A percentile compares a stretch with the other conserved stretches of the same genome.
Evolutionary conservation across 495 filamentous ascomycete species (phyloP).

Genomic region (Lepidopterella palustris): DNA sequence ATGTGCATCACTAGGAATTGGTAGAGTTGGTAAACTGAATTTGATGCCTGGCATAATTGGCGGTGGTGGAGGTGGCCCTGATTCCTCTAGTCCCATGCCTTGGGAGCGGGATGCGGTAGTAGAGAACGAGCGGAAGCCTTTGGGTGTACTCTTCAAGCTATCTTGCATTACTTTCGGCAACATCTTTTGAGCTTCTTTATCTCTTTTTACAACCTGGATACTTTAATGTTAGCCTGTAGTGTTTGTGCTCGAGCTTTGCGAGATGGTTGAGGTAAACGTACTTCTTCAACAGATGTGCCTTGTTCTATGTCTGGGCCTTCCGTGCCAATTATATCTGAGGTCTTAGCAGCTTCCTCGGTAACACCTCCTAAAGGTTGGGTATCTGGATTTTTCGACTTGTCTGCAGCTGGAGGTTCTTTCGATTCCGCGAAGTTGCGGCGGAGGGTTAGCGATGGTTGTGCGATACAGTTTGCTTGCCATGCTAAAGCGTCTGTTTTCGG

Average conservation of each 20-base stretch:
- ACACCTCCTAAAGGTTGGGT: slow-evolving; percentile 17
- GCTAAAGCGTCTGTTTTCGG: neutral
- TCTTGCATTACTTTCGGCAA: slow-evolving; percentile 64
- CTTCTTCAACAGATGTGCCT: slow-evolving; percentile 32
- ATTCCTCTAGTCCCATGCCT: slow-evolving; percentile 23
- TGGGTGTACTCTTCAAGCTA: slow-evolving; percentile 40
- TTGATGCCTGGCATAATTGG: slow-evolving; percentile 54
- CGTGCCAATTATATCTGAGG: slow-evolving; percentile 20
- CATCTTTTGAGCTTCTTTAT: slow-evolving; percentile 55
- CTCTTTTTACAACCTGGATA: slow-evolving; percentile 56
- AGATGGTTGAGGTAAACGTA: neutral
- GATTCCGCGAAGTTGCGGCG: slow-evolving; percentile 15
- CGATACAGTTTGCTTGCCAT: neutral
- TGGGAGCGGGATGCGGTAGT: slow-evolving; percentile 37
- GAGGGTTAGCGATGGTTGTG: neutral
- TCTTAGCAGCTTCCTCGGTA: slow-evolving; percentile 25
- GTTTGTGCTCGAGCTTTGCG: neutral
- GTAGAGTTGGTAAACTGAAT: slow-evolving; percentile 62
- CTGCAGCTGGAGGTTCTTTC: slow-evolving; percentile 7
- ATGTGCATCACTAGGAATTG: slow-evolving; percentile 54
- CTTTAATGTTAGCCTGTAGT: neutral
- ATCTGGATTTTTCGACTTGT: slow-evolving; percentile 12
- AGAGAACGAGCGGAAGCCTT: slow-evolving; percentile 52
- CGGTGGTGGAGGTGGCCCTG: slow-evolving; percentile 26
- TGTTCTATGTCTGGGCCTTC: slow-evolving; percentile 24